phyloP scores from a whole-genome alignment of 192 early-diverging fungal species.

The Helicostylum pulchrum region DNA sequence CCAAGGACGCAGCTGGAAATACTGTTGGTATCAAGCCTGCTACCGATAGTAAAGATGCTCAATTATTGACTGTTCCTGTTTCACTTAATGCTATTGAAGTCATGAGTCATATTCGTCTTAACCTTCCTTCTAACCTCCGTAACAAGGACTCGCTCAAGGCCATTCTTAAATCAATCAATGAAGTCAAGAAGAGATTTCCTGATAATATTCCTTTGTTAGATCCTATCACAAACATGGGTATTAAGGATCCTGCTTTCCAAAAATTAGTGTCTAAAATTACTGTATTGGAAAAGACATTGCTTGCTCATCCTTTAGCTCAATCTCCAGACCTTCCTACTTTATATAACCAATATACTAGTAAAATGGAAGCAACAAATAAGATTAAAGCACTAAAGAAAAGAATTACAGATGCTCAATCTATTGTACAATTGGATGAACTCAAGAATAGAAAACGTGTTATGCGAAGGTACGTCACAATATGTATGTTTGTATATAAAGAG shows the following conservation, averaged over 20 bases:
- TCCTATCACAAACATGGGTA: constrained; percentile 85
- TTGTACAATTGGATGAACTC: constrained; percentile 91
- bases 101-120: constrained; percentile 71
- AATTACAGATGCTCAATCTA: constrained; percentile 73
- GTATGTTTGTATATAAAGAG: background rate
- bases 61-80: constrained; percentile 65
- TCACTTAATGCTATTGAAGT: constrained; percentile 69
- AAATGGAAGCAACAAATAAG: constrained; percentile 54
- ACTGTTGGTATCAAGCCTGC: constrained; percentile 52
- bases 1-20: constrained; percentile 45
- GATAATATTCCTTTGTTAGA: constrained; percentile 83
- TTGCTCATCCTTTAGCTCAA: constrained; percentile 57
- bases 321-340: constrained; percentile 51
- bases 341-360: constrained; percentile 62
- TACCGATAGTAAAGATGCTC: constrained; percentile 40
- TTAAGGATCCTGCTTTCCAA: constrained; percentile 74
- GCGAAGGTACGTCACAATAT: constrained; percentile 48
- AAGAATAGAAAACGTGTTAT: constrained; percentile 88
- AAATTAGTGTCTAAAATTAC: constrained; percentile 72
- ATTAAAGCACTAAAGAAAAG: constrained; percentile 70
- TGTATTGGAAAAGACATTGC: constrained; percentile 66
- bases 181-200: constrained; percentile 69
- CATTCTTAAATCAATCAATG: constrained; percentile 60
- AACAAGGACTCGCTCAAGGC: constrained; percentile 55
- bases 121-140: constrained; percentile 70